Base-by-base conservation (phyloP, 805 yeast species). In the Zygosaccharomyces bisporus region DNA sequence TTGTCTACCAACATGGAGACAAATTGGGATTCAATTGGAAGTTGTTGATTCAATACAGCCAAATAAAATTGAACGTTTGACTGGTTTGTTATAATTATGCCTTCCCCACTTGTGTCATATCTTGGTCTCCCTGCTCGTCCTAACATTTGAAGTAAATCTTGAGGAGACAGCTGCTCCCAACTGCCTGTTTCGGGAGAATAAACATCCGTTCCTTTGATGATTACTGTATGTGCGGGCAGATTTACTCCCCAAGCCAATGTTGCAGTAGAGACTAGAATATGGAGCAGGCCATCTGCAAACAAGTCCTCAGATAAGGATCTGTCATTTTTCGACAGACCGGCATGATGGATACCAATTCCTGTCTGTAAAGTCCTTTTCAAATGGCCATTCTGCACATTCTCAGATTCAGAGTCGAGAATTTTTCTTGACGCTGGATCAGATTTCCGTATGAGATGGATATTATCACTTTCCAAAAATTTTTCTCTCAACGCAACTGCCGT, bases 111-210 rank as follows among this genome's bases (percentile, higher is more conserved):
- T 13, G 80, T 80, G 63, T 91, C 99, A 66, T 84, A 93, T 42
- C 96, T 74, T 0, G 99, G 99, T 65, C 99, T 76, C 54, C 98
- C 98, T 14, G 98, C 98, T 70, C 98, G 79, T 29, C 98, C 98
- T n/a, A 91, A 72, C 98, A 91, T 91, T 67, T 91, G 99, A 7
- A 91, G 64, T 30, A 91, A 83, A 66, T 93, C 98, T 57, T 91
- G 99, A 0, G 97, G 95, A 0, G 95, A 83, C n/a, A 91, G 68
- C 57, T 86, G 93, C 2, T 80, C 80, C 97, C 98, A 91, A 5
- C 77, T 68, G 43, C 97, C 95, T 50, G 77, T 78, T 51, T 85
- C 93, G 0, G 99, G 97, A 4, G 93, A 84, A 57, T 95, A 93
- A 0, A 89, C 81, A 57, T 87, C 95, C 0, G 99, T 91, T 0